Percentiles rank a stretch among this genome's conserved stretches.
These are phyloP conservation scores for Wallacemonas sp. DNA, from an alignment of 208 protist species.

Conservation along the genomic window DNA sequence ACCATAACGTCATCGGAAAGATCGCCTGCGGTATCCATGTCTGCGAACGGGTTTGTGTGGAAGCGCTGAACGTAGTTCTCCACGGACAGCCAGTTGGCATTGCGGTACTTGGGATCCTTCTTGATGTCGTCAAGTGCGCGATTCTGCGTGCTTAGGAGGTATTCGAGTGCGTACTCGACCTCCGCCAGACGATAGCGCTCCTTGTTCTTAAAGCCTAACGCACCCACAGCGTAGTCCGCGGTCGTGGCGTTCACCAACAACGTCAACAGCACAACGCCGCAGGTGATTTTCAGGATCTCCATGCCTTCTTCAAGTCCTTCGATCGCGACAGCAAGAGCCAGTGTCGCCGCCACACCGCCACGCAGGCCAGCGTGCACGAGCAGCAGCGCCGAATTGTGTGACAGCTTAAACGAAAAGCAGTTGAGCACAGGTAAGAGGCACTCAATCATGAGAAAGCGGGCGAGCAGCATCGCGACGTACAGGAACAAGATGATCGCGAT, in stretches of 20 bases:
- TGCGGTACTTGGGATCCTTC: slow-evolving; percentile 64
- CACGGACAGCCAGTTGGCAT: slow-evolving; percentile 68
- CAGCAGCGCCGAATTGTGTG: slow-evolving; percentile 46
- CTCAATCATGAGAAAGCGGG: slow-evolving; percentile 66
- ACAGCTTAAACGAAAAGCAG: slow-evolving; percentile 51
- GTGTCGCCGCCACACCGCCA: slow-evolving; percentile 74
- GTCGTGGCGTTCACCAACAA: slow-evolving; percentile 77
- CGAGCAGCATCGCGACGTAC: slow-evolving; percentile 64
- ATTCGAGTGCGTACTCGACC: slow-evolving; percentile 64
- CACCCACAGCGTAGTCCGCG: slow-evolving; percentile 36
- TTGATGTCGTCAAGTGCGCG: slow-evolving; percentile 49
- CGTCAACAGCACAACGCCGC: slow-evolving; percentile 73
- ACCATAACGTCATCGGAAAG: slow-evolving; percentile 45
- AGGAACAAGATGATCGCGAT: slow-evolving; percentile 51
- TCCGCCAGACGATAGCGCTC: slow-evolving; percentile 46
- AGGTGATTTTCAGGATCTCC: slow-evolving; percentile 64
- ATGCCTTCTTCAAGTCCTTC: slow-evolving; percentile 49
- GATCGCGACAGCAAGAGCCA: slow-evolving; percentile 70
- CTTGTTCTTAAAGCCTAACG: slow-evolving; percentile 63
- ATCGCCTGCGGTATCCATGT: slow-evolving; percentile 25
- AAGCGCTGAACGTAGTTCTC: slow-evolving; percentile 48
- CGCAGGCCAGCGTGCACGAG: slow-evolving; percentile 74
- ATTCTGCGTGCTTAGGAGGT: slow-evolving; percentile 32
- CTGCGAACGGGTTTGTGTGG: slow-evolving; percentile 45
- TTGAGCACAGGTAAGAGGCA: slow-evolving; percentile 71